Percentiles rank a stretch among this genome's conserved stretches.
Conservation (phyloP, 2,329 filamentous ascomycete species). For the Penicillium verrucosum region DNA sequence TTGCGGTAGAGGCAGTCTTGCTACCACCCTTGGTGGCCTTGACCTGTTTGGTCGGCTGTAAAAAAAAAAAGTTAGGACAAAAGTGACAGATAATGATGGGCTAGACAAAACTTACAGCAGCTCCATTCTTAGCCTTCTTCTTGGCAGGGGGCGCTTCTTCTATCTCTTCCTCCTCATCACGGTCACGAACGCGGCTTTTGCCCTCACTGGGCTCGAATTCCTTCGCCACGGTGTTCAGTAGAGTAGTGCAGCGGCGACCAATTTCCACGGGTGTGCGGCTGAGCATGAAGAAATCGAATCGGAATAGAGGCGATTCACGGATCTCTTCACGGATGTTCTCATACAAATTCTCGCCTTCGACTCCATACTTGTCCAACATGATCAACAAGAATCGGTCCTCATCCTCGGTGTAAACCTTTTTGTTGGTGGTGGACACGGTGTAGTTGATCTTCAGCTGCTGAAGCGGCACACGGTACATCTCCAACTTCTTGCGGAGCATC, state of each 20-base stretch:
- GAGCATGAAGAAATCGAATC: conserved; percentile 99
- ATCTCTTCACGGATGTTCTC: conserved; percentile 98
- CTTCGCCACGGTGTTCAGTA: conserved; percentile 89
- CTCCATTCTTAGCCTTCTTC: conserved; percentile 88
- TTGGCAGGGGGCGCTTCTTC: conserved; percentile 80
- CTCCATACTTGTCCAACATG: conserved; percentile 84
- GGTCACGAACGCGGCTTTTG: conserved; percentile 59
- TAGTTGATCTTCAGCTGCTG: conserved; percentile 99
- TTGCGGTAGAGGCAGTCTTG: conserved; percentile 71
- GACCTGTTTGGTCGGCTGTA: conserved; percentile 81
- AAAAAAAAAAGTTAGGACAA: conserved; percentile 15
- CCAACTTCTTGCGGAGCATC: conserved; percentile 91
- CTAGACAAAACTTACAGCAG: conserved; percentile 64
- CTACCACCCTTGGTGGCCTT: conserved; percentile 77
- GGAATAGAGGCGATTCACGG: conserved; percentile 87
- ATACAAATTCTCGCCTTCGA: conserved; percentile 86
- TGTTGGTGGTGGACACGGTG: conserved; percentile 97
- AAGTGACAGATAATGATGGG: neutral
- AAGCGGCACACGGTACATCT: conserved; percentile 91
- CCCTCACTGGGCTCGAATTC: conserved; percentile 83
- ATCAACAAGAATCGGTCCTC: conserved; percentile 95
- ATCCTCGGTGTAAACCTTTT: conserved; percentile 98
- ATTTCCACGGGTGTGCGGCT: conserved; percentile 91
- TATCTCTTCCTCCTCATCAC: conserved; percentile 80
- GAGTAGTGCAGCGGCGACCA: conserved; percentile 84